Evolutionary conservation across 495 filamentous ascomycete genomes (phyloP).

Genomic region (Talaromyces wortmannii): DNA sequence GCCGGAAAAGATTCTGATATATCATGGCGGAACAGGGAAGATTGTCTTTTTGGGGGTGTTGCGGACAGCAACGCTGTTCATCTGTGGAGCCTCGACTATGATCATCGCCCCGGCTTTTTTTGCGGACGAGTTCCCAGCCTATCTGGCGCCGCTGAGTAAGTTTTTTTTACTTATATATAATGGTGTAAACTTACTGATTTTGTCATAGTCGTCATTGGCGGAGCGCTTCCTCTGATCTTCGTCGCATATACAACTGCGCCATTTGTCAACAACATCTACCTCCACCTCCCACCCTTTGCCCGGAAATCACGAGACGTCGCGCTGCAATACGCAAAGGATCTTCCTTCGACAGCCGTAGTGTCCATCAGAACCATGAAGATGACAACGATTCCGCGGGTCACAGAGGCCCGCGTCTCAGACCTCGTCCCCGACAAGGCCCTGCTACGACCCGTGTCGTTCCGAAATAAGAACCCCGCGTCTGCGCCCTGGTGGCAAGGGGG

Average conservation of each 20-base stretch:
- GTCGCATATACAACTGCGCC: slow-evolving; percentile 58
- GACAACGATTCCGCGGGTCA: slow-evolving; percentile 32
- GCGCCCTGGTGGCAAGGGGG: slow-evolving; percentile 26
- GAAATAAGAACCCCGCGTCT: slow-evolving; percentile 22
- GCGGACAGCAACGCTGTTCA: slow-evolving; percentile 64
- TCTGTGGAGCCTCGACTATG: slow-evolving; percentile 56
- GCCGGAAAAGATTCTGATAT: slow-evolving; percentile 59
- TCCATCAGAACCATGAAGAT: slow-evolving; percentile 68
- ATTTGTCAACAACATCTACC: slow-evolving; percentile 65
- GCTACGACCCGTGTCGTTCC: slow-evolving; percentile 33
- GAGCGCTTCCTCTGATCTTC: slow-evolving; percentile 59
- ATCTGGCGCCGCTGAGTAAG: slow-evolving; percentile 40
- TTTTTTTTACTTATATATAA: neutral
- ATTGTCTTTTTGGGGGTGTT: slow-evolving; percentile 60
- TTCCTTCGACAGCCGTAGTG: slow-evolving; percentile 57
- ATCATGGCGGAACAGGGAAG: slow-evolving; percentile 61
- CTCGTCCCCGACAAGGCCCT: slow-evolving; percentile 21
- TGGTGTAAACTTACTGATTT: slow-evolving; percentile 1
- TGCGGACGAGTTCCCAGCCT: slow-evolving; percentile 37
- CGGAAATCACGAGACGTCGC: slow-evolving; percentile 60
- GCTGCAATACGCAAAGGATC: slow-evolving; percentile 52
- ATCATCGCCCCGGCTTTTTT: slow-evolving; percentile 55
- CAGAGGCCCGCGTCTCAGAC: slow-evolving; percentile 31
- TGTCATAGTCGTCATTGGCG: slow-evolving; percentile 46
- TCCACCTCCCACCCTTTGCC: slow-evolving; percentile 63